Evolutionary conservation across 2,329 filamentous ascomycete genomes (phyloP).

Genomic region (Acarospora socialis): DNA sequence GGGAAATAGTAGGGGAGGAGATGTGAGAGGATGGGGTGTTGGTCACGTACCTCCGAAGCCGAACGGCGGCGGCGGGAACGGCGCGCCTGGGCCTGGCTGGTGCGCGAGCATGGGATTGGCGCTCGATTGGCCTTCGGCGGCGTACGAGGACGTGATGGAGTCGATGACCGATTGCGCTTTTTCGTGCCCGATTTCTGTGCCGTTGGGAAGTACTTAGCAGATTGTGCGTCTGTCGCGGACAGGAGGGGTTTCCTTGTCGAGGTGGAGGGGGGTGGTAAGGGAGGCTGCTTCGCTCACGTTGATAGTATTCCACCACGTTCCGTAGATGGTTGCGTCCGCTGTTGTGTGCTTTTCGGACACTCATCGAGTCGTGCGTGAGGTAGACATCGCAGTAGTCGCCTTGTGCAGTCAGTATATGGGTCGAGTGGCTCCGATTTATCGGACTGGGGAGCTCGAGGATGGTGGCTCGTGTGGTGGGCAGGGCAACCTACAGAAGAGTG

Average conservation of each 20-base stretch:
- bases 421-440: no score
- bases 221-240: neutral
- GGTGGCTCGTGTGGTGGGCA: conserved; percentile 3
- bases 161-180: conserved; percentile 98
- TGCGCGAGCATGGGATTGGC: conserved; percentile 66
- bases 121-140: conserved; percentile 76
- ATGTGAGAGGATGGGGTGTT: conserved; percentile 8
- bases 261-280: neutral
- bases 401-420: conserved; percentile 16
- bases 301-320: conserved; percentile 97
- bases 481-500: conserved; percentile 54
- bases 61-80: conserved; percentile 42
- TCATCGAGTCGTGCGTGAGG: conserved; percentile 99
- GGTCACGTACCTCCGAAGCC: conserved; percentile 43
- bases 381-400: conserved; percentile 99
- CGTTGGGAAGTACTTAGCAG: conserved; percentile 2
- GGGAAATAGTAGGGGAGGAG: conserved; percentile 4
- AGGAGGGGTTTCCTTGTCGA: neutral
- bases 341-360: conserved; percentile 97
- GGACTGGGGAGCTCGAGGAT: no score
- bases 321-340: conserved; percentile 89
- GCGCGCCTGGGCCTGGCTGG: conserved; percentile 22
- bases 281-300: conserved; percentile 44
- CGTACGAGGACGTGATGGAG: conserved; percentile 91
- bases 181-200: conserved; percentile 88